Base-by-base conservation (phyloP, 371 early-diverging fungal genomes). In the Mucor racemosus region DNA sequence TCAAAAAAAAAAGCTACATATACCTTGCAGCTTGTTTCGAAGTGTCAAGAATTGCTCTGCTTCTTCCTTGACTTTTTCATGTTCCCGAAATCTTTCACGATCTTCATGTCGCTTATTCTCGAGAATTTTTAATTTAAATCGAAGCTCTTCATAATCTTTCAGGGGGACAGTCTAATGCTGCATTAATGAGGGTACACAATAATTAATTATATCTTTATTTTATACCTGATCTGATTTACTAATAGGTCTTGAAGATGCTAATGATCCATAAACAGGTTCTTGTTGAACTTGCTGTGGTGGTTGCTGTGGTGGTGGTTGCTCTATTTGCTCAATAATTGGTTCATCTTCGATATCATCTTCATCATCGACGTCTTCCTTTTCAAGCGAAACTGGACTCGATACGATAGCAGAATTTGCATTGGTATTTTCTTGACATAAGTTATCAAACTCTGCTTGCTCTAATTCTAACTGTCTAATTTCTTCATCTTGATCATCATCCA, bases 41-140 rank as follows among this genome's bases (percentile, higher is more conserved):
- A 87, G 76, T 11, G 86, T 83, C 67, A 85, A 62, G 58, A 91
- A 86, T 64, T 91, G 89, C 57, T 92, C 92, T 5, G 92, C 87
- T 67, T 94, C 93, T 21, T 86, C 87, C 33, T 84, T 90, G 31
- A 89, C 75, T 56, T 85, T 85, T 65, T 95, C 96, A 44, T 91
- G 82, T 35, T 94, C 90, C 39, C 85, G 79, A 39, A 92, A 74
- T 19, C 79, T 79, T 70, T 92, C 93, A 15, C 92, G 84, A 66
- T 96, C 96, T 64, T 95, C 93, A 13, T 86, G 84, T 5, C 95
- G 91, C 75, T 93, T 93, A 19, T 79, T 74, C 73, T 97, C 96
- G 31, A 96, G 73, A 21, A 91, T 84, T 57, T 86, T 86, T 19
- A 95, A 75, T 72, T 92, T 93, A 44, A 92, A 76, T 5, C 90